Percentiles rank a stretch among this genome's conserved stretches.
Conservation (phyloP, 768 basidiomycete species). For the Tulasnella sp. region DNA sequence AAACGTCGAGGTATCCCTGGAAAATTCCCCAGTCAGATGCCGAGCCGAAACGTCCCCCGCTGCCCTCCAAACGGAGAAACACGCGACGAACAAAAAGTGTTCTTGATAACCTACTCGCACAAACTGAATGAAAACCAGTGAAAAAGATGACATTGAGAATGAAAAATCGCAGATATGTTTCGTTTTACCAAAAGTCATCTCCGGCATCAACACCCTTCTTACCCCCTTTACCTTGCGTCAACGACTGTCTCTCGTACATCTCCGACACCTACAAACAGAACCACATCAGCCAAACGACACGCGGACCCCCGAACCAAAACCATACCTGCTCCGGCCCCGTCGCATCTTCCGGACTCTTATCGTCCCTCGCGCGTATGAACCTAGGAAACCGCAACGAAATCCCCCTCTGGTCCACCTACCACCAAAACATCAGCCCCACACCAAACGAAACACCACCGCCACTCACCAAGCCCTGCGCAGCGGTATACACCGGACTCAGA, state of each 20-base stretch:
- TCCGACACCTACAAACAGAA: constrained; percentile 59
- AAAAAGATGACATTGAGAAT: too few relatives aligned
- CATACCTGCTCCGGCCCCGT: constrained; percentile 84
- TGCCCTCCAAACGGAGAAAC: too few relatives aligned
- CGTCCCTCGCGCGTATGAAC: constrained; percentile 84
- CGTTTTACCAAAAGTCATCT: constrained; percentile 27
- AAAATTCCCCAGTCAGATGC: too few relatives aligned
- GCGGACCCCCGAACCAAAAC: constrained; percentile 6
- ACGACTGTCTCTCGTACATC: constrained; percentile 82
- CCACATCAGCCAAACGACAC: constrained; percentile 13
- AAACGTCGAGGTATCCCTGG: too few relatives aligned
- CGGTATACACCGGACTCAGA: constrained; percentile 92
- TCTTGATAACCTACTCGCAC: too few relatives aligned
- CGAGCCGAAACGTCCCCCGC: too few relatives aligned
- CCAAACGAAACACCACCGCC: neutral
- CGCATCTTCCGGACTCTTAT: constrained; percentile 85
- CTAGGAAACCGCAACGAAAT: constrained; percentile 95
- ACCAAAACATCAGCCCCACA: too few relatives aligned
- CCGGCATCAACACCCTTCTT: constrained; percentile 49
- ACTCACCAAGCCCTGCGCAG: constrained; percentile 77
- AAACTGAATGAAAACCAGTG: too few relatives aligned
- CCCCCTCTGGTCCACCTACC: constrained; percentile 72
- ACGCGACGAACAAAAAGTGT: too few relatives aligned
- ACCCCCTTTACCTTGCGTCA: constrained; percentile 57
- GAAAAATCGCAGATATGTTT: too few relatives aligned